These are phyloP conservation scores for Dioscorea cayenensis DNA, from an alignment of 116 monocot genomes.

Conservation along the genomic window DNA sequence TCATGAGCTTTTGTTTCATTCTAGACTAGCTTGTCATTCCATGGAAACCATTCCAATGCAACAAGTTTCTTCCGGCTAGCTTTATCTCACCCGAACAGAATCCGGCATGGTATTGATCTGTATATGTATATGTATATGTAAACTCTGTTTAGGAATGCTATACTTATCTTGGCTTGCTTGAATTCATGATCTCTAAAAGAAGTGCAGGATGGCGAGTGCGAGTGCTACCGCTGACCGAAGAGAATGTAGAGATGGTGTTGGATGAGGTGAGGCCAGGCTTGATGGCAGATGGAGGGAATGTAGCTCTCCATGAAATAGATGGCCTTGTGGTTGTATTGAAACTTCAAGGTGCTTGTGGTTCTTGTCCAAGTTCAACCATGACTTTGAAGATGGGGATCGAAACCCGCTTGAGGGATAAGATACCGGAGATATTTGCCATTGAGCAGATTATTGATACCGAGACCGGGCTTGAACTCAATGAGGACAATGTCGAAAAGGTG, in stretches of 20 bases:
- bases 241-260: constrained; percentile 82
- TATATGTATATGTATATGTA: too few relatives aligned
- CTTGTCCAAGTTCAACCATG: constrained; percentile 95
- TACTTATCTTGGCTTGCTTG: too few relatives aligned
- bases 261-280: constrained; percentile 86
- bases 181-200: not conserved
- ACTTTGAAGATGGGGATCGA: constrained; percentile 96
- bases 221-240: constrained; percentile 85
- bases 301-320: constrained; percentile 90
- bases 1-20: not conserved
- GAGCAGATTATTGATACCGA: constrained; percentile 84
- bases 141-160: too few relatives aligned
- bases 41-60: not conserved
- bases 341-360: constrained; percentile 96
- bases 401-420: constrained; percentile 79
- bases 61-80: not conserved
- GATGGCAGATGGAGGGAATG: constrained; percentile 96
- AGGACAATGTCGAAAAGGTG: constrained; percentile 96
- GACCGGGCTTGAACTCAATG: constrained; percentile 86
- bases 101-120: not conserved
- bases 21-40: not conserved
- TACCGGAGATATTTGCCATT: constrained; percentile 73
- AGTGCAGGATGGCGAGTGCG: constrained; percentile 21
- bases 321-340: constrained; percentile 85
- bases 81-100: not conserved